phyloP scores from a whole-genome alignment of 169 alveolate genomes.

The Plasmodium berghei region DNA sequence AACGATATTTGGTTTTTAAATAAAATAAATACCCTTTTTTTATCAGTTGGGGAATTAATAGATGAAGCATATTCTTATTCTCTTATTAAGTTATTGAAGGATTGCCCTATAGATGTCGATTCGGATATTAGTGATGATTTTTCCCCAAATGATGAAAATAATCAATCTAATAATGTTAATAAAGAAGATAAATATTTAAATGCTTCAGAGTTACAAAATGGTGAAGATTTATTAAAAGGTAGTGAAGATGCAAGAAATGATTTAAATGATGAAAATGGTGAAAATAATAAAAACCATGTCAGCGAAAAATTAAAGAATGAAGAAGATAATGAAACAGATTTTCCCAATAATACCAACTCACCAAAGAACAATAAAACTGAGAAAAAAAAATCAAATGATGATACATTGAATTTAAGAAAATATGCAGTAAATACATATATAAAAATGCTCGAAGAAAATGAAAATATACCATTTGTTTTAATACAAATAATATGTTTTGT shows the following conservation, averaged over 20 bases:
- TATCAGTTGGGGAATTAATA: slow-evolving; percentile 72
- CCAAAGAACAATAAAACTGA: background rate
- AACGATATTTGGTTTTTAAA: slow-evolving; percentile 72
- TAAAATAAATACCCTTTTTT: slow-evolving; percentile 50
- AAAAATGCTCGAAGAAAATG: slow-evolving; percentile 61
- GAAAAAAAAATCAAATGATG: slow-evolving; percentile 45
- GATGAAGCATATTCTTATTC: slow-evolving; percentile 71
- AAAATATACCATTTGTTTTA: slow-evolving; percentile 69
- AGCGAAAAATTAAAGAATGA: background rate
- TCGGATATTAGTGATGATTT: slow-evolving; percentile 56
- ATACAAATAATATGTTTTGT: slow-evolving; percentile 74
- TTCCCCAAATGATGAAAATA: slow-evolving; percentile 16
- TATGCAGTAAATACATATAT: slow-evolving; percentile 75
- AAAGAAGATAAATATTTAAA: slow-evolving; percentile 18
- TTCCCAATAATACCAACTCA: background rate
- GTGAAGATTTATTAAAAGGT: background rate
- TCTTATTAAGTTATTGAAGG: slow-evolving; percentile 58
- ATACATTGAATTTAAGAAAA: slow-evolving; percentile 44
- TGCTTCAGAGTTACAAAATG: slow-evolving; percentile 9
- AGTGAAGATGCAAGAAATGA: background rate
- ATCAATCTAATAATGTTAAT: background rate
- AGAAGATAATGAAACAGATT: background rate
- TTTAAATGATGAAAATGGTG: background rate
- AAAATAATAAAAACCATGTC: background rate
- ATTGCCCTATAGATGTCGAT: slow-evolving; percentile 43